These are phyloP conservation scores for Chlorophyllum brunneum DNA, from an alignment of 768 basidiomycete species.

Conservation along the genomic window DNA sequence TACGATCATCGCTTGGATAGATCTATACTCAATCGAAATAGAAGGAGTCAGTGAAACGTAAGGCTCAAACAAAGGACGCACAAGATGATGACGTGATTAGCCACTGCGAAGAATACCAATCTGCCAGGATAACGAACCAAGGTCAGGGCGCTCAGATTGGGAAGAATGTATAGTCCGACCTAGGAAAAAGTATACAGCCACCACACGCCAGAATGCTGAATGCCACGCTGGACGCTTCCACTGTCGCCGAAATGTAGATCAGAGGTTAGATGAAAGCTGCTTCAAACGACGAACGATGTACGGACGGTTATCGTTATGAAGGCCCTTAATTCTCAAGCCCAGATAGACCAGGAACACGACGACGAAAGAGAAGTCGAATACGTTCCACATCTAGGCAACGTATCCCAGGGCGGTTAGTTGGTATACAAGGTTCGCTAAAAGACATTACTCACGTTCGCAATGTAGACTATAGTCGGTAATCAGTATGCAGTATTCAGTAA, in stretches of 20 bases:
- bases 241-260: constrained; percentile 21
- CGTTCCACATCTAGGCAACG: constrained; percentile 79
- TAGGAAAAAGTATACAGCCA: constrained; percentile 82
- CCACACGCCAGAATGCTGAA: constrained; percentile 85
- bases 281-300: constrained; percentile 11
- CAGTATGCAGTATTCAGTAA: background rate
- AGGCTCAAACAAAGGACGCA: constrained; percentile 31
- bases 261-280: background rate
- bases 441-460: constrained; percentile 60
- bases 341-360: constrained; percentile 68
- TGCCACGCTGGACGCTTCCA: constrained; percentile 52
- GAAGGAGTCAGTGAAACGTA: background rate
- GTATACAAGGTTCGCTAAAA: background rate
- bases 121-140: constrained; percentile 28
- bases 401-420: constrained; percentile 3
- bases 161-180: constrained; percentile 34
- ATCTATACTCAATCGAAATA: too few species aligned
- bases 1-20: constrained; percentile 76
- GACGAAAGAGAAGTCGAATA: constrained; percentile 77
- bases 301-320: constrained; percentile 50
- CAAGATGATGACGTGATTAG: constrained; percentile 78
- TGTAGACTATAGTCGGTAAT: constrained; percentile 54
- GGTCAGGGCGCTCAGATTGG: background rate
- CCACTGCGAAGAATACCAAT: constrained; percentile 76
- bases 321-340: constrained; percentile 59